A percentile compares a stretch with the other conserved stretches of the same genome.
These are phyloP conservation scores for Paraphysoderma sedebokerense DNA, from an alignment of 371 early-diverging fungal species.

Conservation along the genomic window DNA sequence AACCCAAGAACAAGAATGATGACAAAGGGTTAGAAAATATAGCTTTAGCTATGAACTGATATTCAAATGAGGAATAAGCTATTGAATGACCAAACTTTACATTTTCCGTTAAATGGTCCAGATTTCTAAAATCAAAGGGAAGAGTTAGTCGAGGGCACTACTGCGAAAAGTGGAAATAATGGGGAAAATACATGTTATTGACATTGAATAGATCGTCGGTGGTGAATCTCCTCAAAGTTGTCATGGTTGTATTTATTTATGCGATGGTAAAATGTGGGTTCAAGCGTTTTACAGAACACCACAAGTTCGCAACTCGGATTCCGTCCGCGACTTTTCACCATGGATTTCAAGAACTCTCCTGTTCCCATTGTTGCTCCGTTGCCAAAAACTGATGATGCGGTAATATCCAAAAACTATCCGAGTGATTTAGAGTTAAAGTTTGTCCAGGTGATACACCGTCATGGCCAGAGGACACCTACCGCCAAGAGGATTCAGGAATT, in stretches of 20 bases:
- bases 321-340: too few species aligned
- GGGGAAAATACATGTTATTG: constrained; percentile 52
- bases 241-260: constrained; percentile 36
- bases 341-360: too few species aligned
- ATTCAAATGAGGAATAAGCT: not conserved
- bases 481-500: too few species aligned
- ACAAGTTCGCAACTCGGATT: too few species aligned
- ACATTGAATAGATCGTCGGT: constrained; percentile 77
- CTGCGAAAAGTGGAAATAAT: not conserved
- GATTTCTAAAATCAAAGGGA: constrained; percentile 32
- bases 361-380: too few species aligned
- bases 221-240: constrained; percentile 45
- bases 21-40: not conserved
- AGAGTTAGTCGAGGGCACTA: not conserved
- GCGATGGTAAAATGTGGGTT: too few species aligned
- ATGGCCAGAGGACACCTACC: not conserved
- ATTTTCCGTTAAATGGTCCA: constrained; percentile 76
- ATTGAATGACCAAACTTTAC: constrained; percentile 18
- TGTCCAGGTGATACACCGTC: constrained; percentile 1
- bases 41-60: not conserved
- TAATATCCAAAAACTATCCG: too few species aligned
- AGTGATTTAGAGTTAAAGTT: not conserved
- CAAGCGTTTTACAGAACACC: too few species aligned
- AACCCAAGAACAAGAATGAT: not conserved
- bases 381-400: too few species aligned